Base-by-base conservation (phyloP, 768 basidiomycete genomes). In the Cubamyces sp. region DNA sequence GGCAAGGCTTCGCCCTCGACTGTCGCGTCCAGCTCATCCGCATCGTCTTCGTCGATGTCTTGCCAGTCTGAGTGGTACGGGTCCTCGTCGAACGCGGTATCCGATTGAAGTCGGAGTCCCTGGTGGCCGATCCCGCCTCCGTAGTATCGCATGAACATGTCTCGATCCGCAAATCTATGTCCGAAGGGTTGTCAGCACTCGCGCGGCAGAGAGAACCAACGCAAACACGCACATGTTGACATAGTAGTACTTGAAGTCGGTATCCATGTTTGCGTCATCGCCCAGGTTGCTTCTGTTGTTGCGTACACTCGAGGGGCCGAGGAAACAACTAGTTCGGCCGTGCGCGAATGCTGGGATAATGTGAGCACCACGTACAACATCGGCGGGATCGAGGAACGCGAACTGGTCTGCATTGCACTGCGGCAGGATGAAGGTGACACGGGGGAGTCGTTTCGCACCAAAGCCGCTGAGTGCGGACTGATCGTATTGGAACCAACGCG, bases 371-470 rank as follows among this genome's bases (percentile, higher is more conserved):
- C 75, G 68, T 23, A 84, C 67, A 3, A 84, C 73, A 0, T 69
- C 62, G 0, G 61, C 59, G 0, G 82, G 84, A 59, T 84, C 74
- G 0, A 84, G 21, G 43, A 84, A 84, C 0, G 81, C 77, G 55
- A 81, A 84, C 3, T 77, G 72, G 1, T 66, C 63, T 16, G 73
- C 71, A 0, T 69, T 58, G 12, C 62, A 51, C 1, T 70, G 55
- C 0, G n/a, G n/a, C n/a, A n/a, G n/a, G n/a, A 82, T 65, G 61
- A 80, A 84, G 0, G 73, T 73, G 16, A 42, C 16, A 4, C 41
- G 68, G 19, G 74, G 78, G 0, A 81, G 69, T 0, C 69, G 66
- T 18, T 69, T 59, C 0, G 57, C 34, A 0, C 65, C 60, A 57
- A 74, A 74, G 0, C 80, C 66, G 45, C 68, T 12, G 14, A 56